phyloP scores from a whole-genome alignment of 768 basidiomycete genomes.

The Mycena olivaceomarginata region DNA sequence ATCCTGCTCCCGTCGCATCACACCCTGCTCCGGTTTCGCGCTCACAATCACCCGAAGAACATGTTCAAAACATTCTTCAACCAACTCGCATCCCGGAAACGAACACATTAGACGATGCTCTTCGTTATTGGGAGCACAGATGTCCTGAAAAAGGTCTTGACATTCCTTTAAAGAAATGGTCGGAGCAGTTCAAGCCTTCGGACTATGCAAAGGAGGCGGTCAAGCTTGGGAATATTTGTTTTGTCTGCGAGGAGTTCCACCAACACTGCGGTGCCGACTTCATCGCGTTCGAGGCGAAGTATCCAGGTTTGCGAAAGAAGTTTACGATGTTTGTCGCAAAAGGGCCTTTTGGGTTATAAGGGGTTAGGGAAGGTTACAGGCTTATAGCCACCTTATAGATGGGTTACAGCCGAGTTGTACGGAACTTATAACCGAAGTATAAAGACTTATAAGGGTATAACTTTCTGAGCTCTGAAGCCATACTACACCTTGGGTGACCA shows the following conservation, averaged over 20 bases:
- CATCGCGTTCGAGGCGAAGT: background rate
- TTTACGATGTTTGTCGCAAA: conserved; percentile 32
- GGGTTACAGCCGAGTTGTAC: too few relatives aligned
- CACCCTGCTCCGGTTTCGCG: too few relatives aligned
- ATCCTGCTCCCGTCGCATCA: too few relatives aligned
- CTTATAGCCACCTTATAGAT: too few relatives aligned
- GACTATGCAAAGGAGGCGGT: conserved; percentile 33
- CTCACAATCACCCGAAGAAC: background rate
- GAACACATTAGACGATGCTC: conserved; percentile 43
- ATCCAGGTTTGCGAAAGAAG: conserved; percentile 19
- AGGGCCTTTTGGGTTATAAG: too few relatives aligned
- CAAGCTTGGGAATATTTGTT: conserved; percentile 27
- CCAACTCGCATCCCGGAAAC: conserved; percentile 39
- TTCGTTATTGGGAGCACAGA: conserved; percentile 44
- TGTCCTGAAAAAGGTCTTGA: conserved; percentile 37
- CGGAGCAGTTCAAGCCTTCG: conserved; percentile 20
- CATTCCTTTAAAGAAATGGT: conserved; percentile 43
- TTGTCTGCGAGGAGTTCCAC: conserved; percentile 24
- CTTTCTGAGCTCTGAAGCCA: too few relatives aligned
- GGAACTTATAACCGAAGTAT: too few relatives aligned
- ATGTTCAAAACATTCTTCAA: background rate
- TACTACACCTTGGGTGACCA: too few relatives aligned
- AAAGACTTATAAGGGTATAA: too few relatives aligned
- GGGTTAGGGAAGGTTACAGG: too few relatives aligned
- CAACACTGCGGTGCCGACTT: background rate